Evolutionary conservation across 345 rosid species (phyloP), one percentile per base, ranked within the genome.

Genomic region (Boechera retrofracta): DNA sequence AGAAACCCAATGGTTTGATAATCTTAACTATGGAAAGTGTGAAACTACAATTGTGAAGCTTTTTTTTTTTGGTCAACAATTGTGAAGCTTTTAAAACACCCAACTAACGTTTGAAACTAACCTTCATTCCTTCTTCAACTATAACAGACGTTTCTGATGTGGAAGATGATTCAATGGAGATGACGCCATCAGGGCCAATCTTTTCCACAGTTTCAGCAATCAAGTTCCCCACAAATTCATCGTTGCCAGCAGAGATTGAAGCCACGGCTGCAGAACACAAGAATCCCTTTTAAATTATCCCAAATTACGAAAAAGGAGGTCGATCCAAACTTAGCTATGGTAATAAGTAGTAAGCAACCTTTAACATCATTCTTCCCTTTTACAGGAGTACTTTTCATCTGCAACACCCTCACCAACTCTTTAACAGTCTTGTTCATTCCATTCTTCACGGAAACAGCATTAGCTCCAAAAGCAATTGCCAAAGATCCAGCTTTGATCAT

Each of bases 51-150:
- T 5, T 55, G 28, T 44, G 24, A 74, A 74, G 24, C 28, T 32
- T 28, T 28, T 21, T 21, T 21, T 21, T 21, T 21, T 21, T 21
- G 24, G 24, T 21, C 24, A 21, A 21, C 24, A 21, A 21, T 21
- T 21, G 24, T 21, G 24, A 21, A 21, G 24, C 41, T 38, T 54
- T 32, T 62, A 38, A 51, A 26, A 63, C 6, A 64, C 5, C 5
- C 36, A 33, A 18, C 7, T 4, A 29, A 36, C 63, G 65, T 49
- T 31, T 44, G n/a, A 63, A 55, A 58, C 67, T 36, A 77, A 94
- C 97, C 97, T 91, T 87, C 86, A 91, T 80, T 71, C 97, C 97
- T 90, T 94, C 98, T 76, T 91, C 93, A 64, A 92, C 77, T 64
- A 82, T 82, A 49, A 94, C 83, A 72, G 36, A 85, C 10, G 98